A percentile compares a stretch with the other conserved stretches of the same genome.
phyloP scores from a whole-genome alignment of 108 stramenopile genomes.

The Skeletonema menzelii region DNA sequence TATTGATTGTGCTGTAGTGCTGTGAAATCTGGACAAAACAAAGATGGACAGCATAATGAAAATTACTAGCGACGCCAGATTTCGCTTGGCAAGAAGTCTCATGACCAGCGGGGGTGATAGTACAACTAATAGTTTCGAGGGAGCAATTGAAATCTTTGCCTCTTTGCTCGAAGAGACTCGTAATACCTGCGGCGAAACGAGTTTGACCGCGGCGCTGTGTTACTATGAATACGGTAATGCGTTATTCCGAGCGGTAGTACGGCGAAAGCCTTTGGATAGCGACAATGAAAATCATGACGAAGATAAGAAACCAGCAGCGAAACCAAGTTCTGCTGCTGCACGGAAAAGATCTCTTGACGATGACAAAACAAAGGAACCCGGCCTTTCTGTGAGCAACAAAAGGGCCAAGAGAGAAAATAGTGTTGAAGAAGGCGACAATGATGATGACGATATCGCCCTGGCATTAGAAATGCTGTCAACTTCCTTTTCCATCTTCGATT shows the following conservation, averaged over 20 bases:
- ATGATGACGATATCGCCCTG: slow-evolving; percentile 49
- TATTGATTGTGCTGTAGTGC: too few relatives aligned
- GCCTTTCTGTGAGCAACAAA: background rate
- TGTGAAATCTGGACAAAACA: background rate
- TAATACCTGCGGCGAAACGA: slow-evolving; percentile 44
- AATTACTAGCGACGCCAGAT: slow-evolving; percentile 30
- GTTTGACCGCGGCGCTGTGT: slow-evolving; percentile 65
- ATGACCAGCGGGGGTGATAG: slow-evolving; percentile 26
- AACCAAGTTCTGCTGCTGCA: slow-evolving; percentile 39
- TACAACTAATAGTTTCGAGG: slow-evolving; percentile 11
- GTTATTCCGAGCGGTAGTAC: slow-evolving; percentile 53
- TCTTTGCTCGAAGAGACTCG: slow-evolving; percentile 60
- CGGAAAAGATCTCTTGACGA: slow-evolving; percentile 43
- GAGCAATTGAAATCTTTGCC: slow-evolving; percentile 72
- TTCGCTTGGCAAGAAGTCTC: slow-evolving; percentile 21
- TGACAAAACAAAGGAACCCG: slow-evolving; percentile 3
- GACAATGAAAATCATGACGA: slow-evolving; percentile 15
- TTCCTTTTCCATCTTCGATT: slow-evolving; percentile 60
- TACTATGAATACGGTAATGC: slow-evolving; percentile 87
- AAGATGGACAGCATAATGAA: background rate
- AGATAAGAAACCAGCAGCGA: slow-evolving; percentile 16
- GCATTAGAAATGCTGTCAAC: slow-evolving; percentile 86
- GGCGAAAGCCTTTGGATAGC: background rate
- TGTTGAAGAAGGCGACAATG: slow-evolving; percentile 24
- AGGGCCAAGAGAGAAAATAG: background rate